Evolutionary conservation across 2,329 filamentous ascomycete species (phyloP), one percentile per base, ranked within the genome.

Genomic region (Penicillium janthinellum): DNA sequence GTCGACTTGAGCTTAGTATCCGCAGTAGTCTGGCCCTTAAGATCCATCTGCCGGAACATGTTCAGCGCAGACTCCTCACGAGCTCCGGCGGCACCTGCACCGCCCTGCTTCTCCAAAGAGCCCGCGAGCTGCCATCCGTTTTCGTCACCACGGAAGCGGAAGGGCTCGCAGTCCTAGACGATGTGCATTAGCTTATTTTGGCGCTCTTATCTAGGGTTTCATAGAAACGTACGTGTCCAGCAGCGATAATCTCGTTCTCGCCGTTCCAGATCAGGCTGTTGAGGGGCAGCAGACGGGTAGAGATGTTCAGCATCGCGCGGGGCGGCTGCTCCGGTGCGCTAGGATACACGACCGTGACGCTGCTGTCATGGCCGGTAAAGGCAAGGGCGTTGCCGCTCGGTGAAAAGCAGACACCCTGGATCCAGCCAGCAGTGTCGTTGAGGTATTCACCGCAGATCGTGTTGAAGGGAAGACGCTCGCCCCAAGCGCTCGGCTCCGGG

Each of bases 1-100:
- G 95, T 87, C 11, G 95, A 98, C 80, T 92, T 95, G 68, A 99
- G 83, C 80, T 96, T 91, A 4, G 93, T 97, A 75, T 98, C 93
- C 71, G 96, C 92, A 73, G 91, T 91, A 57, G 84, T 82, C 79
- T 96, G 96, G 63, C 95, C 95, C 84, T 95, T 96, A 66, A 99
- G 84, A 78, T 99, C 95, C 95, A 99, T 98, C 81, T 97, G 93
- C 71, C 88, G 87, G 81, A 99, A 99, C 92, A 98, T 96, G 78
- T 98, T 96, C 75, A 97, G 82, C 25, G 95, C 95, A 65, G 90
- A 95, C 76, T 98, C 95, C 78, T 98, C 95, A 35, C 90, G 85
- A 60, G 82, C 81, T 59, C 84, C 87, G 2, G 78, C 80, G 57
- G 82, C 75, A 44, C 85, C 88, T 31, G 84, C 81, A 5, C 84